phyloP scores from a whole-genome alignment of 2,329 filamentous ascomycete species.

The Exophiala sp. region DNA sequence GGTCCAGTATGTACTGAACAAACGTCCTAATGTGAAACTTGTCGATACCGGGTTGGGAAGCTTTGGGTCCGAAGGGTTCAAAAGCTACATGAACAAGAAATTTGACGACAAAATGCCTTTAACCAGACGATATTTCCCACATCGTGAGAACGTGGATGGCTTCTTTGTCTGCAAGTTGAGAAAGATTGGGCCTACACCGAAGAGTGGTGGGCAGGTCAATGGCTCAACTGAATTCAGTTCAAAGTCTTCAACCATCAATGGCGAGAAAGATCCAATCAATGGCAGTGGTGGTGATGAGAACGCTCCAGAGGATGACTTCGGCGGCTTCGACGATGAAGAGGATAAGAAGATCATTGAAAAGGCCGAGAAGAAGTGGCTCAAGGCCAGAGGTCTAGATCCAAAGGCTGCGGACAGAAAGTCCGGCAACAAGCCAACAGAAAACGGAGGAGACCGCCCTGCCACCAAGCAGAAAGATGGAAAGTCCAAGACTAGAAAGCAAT shows the following conservation, averaged over 20 bases:
- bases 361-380: constrained; percentile 69
- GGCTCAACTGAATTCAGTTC: constrained; percentile 31
- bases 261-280: constrained; percentile 31
- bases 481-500: neutral
- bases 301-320: constrained; percentile 57
- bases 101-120: constrained; percentile 83
- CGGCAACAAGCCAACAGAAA: neutral
- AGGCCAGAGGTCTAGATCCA: constrained; percentile 70
- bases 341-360: constrained; percentile 69
- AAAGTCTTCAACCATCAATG: constrained; percentile 12
- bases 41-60: constrained; percentile 79
- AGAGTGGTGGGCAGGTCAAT: constrained; percentile 14
- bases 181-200: constrained; percentile 75
- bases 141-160: constrained; percentile 91
- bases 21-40: constrained; percentile 88
- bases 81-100: constrained; percentile 81
- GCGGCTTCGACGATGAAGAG: constrained; percentile 70
- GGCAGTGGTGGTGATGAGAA: constrained; percentile 30
- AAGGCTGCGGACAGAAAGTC: constrained; percentile 45
- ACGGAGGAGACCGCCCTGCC: neutral
- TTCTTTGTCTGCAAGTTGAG: constrained; percentile 99
- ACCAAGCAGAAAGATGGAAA: neutral
- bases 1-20: constrained; percentile 86
- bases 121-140: constrained; percentile 82
- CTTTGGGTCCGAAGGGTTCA: constrained; percentile 92